Conservation (phyloP, 495 filamentous ascomycete species). For the Haplographium delicatum region DNA sequence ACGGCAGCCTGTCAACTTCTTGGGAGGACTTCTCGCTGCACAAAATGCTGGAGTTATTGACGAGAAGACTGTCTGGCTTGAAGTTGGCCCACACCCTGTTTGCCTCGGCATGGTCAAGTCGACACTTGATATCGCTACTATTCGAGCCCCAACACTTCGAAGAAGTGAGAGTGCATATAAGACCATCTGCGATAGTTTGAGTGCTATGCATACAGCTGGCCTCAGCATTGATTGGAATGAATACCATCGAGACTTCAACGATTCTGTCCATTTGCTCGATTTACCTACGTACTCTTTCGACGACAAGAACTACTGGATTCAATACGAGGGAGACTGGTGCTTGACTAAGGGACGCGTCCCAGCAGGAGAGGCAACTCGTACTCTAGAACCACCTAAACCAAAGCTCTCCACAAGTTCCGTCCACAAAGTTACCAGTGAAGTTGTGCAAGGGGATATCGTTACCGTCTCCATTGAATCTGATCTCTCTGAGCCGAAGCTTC, state of each 20-base stretch:
- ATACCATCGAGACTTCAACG: slow-evolving; percentile 66
- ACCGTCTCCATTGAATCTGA: slow-evolving; percentile 64
- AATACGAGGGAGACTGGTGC: slow-evolving; percentile 64
- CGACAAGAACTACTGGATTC: slow-evolving; percentile 77
- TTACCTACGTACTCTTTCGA: slow-evolving; percentile 77
- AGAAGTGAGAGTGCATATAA: slow-evolving; percentile 57
- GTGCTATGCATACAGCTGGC: slow-evolving; percentile 58
- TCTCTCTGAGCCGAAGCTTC: slow-evolving; percentile 53
- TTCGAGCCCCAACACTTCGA: slow-evolving; percentile 51
- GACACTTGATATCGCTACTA: slow-evolving; percentile 50
- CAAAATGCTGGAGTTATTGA: slow-evolving; percentile 42
- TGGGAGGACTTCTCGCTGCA: slow-evolving; percentile 54
- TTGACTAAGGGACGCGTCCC: slow-evolving; percentile 66
- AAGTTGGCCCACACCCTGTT: slow-evolving; percentile 67
- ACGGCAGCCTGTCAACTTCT: slow-evolving; percentile 70
- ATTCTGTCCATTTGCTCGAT: slow-evolving; percentile 54
- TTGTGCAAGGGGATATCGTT: slow-evolving; percentile 46
- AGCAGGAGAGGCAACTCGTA: slow-evolving; percentile 46
- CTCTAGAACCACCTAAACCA: slow-evolving; percentile 48
- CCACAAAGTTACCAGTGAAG: slow-evolving; percentile 50
- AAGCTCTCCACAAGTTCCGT: slow-evolving; percentile 45
- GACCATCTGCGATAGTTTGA: slow-evolving; percentile 53
- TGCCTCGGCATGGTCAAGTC: slow-evolving; percentile 66
- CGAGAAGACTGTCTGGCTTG: slow-evolving; percentile 55
- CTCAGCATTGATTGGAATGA: slow-evolving; percentile 71